These are phyloP conservation scores for Nicotiana noctiflora DNA, from an alignment of 257 asterid species.

Conservation along the genomic window DNA sequence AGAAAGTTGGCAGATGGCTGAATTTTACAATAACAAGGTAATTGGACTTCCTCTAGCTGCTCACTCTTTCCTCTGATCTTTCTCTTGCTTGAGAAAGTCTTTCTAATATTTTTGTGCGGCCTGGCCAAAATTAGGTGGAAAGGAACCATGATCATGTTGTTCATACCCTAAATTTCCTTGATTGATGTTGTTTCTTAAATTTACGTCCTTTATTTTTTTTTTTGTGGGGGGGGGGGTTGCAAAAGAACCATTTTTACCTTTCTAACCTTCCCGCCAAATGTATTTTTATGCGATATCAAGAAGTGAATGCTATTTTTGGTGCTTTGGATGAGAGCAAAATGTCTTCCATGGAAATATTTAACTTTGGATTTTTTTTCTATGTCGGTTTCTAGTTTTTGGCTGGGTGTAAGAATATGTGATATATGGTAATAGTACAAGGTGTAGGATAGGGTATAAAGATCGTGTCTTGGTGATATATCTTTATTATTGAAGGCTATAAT, in stretches of 20 bases:
- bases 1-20: slow-evolving; percentile 99
- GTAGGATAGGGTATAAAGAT: background rate
- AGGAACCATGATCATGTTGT: background rate
- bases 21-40: slow-evolving; percentile 91
- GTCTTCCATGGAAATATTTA: background rate
- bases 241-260: background rate
- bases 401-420: background rate
- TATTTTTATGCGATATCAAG: background rate
- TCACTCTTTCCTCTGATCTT: background rate
- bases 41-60: background rate
- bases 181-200: background rate
- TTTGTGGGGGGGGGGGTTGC: too few relatives aligned
- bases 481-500: background rate
- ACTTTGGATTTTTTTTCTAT: background rate
- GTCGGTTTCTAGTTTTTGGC: background rate
- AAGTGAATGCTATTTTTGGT: background rate
- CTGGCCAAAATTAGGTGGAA: background rate
- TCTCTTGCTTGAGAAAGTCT: background rate
- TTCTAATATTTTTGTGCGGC: background rate
- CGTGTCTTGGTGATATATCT: background rate
- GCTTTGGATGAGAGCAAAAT: background rate
- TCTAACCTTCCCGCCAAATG: background rate
- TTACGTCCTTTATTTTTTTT: background rate
- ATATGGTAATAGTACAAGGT: background rate
- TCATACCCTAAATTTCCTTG: background rate